Conservation (phyloP, 345 rosid species). For the Capsella bursapastoris region DNA sequence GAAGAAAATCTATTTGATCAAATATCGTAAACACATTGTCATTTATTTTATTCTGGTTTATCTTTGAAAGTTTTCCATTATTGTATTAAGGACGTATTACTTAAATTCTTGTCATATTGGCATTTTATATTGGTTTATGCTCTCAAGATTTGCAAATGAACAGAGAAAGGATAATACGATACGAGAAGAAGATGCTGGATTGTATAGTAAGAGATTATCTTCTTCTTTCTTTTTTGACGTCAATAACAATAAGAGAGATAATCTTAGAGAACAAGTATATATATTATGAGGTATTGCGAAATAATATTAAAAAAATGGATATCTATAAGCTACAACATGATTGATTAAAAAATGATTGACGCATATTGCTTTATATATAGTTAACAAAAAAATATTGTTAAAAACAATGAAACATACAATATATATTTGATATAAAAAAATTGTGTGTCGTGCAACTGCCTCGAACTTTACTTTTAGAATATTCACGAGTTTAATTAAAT, state of each 20-base stretch:
- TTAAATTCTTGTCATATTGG: too few species aligned
- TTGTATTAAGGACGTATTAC: too few species aligned
- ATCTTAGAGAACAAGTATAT: slow-evolving; percentile 1
- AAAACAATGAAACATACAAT: background rate
- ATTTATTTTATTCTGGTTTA: background rate
- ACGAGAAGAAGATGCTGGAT: slow-evolving; percentile 13
- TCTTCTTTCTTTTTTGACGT: background rate
- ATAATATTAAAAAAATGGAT: background rate
- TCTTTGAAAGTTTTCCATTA: background rate
- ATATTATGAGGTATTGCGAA: too few species aligned
- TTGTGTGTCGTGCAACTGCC: slow-evolving; percentile 23
- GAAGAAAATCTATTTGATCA: background rate
- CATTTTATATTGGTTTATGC: background rate
- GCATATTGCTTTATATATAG: slow-evolving; percentile 1
- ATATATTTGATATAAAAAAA: background rate
- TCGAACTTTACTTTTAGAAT: slow-evolving; percentile 42
- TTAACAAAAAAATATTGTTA: background rate
- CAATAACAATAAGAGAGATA: background rate
- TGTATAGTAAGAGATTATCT: background rate
- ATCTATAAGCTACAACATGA: background rate
- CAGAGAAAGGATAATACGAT: too few species aligned
- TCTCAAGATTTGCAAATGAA: background rate
- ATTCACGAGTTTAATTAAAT: slow-evolving; percentile 40
- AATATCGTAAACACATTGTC: too few species aligned
- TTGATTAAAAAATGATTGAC: background rate